Conservation (phyloP, 2,329 filamentous ascomycete species). For the Fusarium aywerte region DNA sequence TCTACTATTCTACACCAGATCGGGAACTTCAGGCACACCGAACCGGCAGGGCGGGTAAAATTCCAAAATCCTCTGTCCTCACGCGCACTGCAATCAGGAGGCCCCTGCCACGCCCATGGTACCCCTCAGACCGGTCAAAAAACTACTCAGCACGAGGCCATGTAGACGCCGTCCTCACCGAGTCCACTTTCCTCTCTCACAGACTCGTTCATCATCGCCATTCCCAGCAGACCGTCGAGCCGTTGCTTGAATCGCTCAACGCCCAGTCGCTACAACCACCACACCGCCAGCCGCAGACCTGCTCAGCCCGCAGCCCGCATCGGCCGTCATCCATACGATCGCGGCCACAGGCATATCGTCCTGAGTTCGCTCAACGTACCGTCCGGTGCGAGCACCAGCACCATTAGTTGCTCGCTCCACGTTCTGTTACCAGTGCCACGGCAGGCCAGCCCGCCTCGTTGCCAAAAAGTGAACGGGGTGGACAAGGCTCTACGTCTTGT, state of each 20-base stretch:
- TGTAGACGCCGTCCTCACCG: slow-evolving; percentile 54
- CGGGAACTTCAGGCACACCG: slow-evolving; percentile 43
- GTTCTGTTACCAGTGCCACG: slow-evolving; percentile 41
- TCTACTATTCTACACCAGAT: slow-evolving; percentile 38
- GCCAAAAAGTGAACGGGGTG: slow-evolving; percentile 30
- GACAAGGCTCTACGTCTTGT: slow-evolving; percentile 37
- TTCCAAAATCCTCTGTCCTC: slow-evolving; percentile 33
- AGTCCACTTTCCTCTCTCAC: slow-evolving; percentile 53
- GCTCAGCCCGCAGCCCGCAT: slow-evolving; percentile 47
- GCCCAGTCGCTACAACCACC: slow-evolving; percentile 47
- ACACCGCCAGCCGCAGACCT: slow-evolving; percentile 46
- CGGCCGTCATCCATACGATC: slow-evolving; percentile 46
- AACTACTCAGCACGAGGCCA: slow-evolving; percentile 55
- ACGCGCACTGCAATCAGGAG: slow-evolving; percentile 41
- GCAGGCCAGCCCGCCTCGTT: slow-evolving; percentile 34
- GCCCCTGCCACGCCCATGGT: slow-evolving; percentile 49
- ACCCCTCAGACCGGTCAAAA: slow-evolving; percentile 56
- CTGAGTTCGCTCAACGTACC: slow-evolving; percentile 40
- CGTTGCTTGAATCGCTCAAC: slow-evolving; percentile 46
- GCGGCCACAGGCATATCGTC: slow-evolving; percentile 44
- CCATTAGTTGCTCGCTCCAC: slow-evolving; percentile 26
- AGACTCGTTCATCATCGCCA: slow-evolving; percentile 52
- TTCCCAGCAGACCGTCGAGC: slow-evolving; percentile 47
- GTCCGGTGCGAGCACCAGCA: slow-evolving; percentile 29
- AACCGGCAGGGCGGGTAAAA: slow-evolving; percentile 42